Evolutionary conservation across 257 asterid species (phyloP).

Genomic region (Solanum bukasovii): DNA sequence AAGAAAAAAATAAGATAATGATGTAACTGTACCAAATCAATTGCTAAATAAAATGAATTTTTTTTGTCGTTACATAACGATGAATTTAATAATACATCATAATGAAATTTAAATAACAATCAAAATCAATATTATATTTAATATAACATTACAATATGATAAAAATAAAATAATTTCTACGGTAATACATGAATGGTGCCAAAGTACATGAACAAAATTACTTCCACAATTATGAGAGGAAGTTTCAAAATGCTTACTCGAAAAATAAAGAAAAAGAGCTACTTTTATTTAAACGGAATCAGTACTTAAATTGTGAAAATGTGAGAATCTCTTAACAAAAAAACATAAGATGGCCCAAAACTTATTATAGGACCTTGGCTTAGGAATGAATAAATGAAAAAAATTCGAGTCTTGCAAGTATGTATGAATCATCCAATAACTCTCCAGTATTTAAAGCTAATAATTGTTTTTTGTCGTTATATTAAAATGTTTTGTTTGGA

Average conservation of each 20-base stretch:
- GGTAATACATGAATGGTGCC: neutral
- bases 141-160: neutral
- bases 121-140: neutral
- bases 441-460: neutral
- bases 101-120: neutral
- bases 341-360: neutral
- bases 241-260: neutral
- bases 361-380: no score
- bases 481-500: neutral
- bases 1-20: neutral
- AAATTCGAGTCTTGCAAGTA: neutral
- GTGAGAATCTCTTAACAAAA: neutral
- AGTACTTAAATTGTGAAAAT: neutral
- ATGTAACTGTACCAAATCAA: neutral
- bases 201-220: neutral
- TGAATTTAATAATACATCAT: neutral
- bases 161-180: neutral
- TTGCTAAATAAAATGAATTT: rapidly evolving
- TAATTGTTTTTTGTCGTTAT: neutral
- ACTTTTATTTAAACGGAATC: neutral
- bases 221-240: neutral
- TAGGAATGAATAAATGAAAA: neutral
- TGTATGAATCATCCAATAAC: neutral
- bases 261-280: no score
- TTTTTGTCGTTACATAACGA: neutral